These are phyloP conservation scores for Oryza longistaminata DNA, from an alignment of 176 grass and related monocot species.

Conservation along the genomic window DNA sequence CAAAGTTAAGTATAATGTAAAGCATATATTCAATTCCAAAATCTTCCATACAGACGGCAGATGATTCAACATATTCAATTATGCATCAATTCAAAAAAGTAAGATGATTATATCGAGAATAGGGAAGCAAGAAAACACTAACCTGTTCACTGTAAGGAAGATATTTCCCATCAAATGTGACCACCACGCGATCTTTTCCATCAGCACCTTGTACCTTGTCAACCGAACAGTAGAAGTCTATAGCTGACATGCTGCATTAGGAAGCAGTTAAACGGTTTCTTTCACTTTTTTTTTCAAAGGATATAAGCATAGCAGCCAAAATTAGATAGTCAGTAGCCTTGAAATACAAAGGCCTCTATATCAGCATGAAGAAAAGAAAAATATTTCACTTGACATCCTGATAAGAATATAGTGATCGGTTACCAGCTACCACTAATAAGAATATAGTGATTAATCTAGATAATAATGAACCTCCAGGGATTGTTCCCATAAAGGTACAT, in stretches of 20 bases:
- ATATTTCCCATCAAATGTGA: slow-evolving; percentile 96
- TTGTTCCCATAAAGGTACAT: background rate
- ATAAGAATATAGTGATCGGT: no score
- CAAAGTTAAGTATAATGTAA: no score
- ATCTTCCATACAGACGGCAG: background rate
- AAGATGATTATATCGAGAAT: background rate
- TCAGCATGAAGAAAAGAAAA: no score
- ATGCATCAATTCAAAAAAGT: background rate
- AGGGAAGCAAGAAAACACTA: slow-evolving; percentile 6
- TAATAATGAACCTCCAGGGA: background rate
- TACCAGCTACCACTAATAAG: background rate
- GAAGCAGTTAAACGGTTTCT: background rate
- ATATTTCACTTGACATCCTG: no score
- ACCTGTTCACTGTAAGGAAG: slow-evolving; percentile 95
- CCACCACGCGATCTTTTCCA: slow-evolving; percentile 78
- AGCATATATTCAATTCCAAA: background rate
- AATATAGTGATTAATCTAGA: background rate
- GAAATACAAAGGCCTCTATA: no score
- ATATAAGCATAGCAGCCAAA: background rate
- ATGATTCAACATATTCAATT: background rate
- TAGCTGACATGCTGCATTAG: slow-evolving; percentile 79
- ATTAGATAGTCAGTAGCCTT: background rate
- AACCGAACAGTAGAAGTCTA: slow-evolving; percentile 95
- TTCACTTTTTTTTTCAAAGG: background rate
- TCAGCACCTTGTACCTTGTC: slow-evolving; percentile 85